Conservation (phyloP, 2,329 filamentous ascomycete species). For the Raffaelea arxii region DNA sequence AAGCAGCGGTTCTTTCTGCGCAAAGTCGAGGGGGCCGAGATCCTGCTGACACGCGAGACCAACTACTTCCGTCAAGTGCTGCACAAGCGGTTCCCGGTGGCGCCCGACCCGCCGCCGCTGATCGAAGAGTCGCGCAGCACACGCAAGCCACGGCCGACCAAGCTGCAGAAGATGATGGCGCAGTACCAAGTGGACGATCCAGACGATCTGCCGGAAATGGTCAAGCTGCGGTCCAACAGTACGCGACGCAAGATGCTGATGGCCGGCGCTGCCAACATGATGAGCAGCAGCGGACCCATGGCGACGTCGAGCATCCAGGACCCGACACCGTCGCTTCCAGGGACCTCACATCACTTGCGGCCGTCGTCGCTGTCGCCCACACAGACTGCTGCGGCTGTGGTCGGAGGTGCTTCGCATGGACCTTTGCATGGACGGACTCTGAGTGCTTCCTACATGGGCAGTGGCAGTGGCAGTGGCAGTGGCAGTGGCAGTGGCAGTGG, state of each 20-base stretch:
- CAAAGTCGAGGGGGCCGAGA: conserved; percentile 94
- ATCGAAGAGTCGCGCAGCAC: conserved; percentile 84
- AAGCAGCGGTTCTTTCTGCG: conserved; percentile 90
- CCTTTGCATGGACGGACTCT: too few relatives aligned
- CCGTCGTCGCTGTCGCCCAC: too few relatives aligned
- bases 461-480: too few relatives aligned
- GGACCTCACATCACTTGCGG: too few relatives aligned
- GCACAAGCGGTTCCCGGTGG: conserved; percentile 89
- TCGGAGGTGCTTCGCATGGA: too few relatives aligned
- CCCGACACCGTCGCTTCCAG: conserved; percentile 2
- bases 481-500: too few relatives aligned
- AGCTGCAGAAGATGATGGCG: conserved; percentile 88
- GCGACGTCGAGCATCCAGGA: conserved; percentile 19
- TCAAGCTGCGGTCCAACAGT: conserved; percentile 68
- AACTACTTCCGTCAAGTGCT: conserved; percentile 95
- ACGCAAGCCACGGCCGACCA: conserved; percentile 89
- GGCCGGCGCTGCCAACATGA: conserved; percentile 42
- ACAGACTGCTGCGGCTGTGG: too few relatives aligned
- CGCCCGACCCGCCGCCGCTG: conserved; percentile 74
- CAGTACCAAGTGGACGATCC: conserved; percentile 83
- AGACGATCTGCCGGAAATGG: conserved; percentile 76
- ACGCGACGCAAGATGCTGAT: conserved; percentile 62
- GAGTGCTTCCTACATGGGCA: too few relatives aligned
- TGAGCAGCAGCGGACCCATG: too few relatives aligned
- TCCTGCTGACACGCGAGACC: conserved; percentile 84